phyloP scores from a whole-genome alignment of 208 protist genomes.

The Naegleria gruberi region DNA sequence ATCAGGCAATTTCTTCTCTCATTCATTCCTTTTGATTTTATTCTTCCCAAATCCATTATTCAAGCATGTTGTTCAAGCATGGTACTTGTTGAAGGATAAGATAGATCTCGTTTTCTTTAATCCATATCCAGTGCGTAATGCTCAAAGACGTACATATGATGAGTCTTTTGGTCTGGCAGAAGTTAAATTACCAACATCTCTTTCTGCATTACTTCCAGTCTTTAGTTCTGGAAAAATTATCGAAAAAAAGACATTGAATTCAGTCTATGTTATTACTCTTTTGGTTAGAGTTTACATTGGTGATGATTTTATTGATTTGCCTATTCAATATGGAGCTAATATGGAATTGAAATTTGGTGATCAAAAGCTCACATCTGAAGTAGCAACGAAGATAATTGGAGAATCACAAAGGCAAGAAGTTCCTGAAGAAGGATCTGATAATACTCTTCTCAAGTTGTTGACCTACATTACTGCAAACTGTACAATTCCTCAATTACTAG shows the following conservation, averaged over 20 bases:
- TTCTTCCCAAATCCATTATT: neutral
- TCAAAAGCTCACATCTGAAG: too few relatives aligned
- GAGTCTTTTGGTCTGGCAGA: neutral
- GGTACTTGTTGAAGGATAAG: neutral
- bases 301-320: neutral
- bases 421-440: neutral
- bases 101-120: neutral
- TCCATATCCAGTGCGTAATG: neutral
- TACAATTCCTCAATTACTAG: neutral
- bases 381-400: neutral
- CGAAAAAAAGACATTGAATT: neutral
- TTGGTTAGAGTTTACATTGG: neutral
- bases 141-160: neutral
- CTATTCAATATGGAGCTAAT: neutral
- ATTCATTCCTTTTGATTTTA: neutral
- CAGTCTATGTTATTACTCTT: neutral
- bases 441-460: neutral
- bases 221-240: neutral
- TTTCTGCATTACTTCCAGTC: too few relatives aligned
- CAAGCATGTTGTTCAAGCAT: neutral
- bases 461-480: neutral
- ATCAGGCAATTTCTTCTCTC: neutral
- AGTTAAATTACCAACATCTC: neutral
- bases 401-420: neutral
- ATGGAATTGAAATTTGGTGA: too few relatives aligned